These are phyloP conservation scores for Aspergillus pseudoglaucus DNA, from an alignment of 2,329 filamentous ascomycete genomes.

Conservation along the genomic window DNA sequence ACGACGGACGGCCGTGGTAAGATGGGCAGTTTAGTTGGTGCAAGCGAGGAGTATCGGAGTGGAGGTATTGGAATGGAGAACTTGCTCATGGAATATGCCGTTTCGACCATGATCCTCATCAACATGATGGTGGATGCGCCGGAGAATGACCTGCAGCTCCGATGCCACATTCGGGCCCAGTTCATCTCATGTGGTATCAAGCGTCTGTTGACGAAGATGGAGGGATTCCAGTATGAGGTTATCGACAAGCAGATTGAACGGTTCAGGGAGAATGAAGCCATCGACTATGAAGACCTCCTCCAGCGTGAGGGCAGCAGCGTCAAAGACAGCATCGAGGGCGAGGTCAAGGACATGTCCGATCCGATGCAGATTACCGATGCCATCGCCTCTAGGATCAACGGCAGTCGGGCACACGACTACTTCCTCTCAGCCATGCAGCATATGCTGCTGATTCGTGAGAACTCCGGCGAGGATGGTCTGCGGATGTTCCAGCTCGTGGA, in stretches of 20 bases:
- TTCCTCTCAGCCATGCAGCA: constrained; percentile 95
- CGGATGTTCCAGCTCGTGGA: constrained; percentile 97
- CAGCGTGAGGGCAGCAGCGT: constrained; percentile 86
- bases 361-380: constrained; percentile 90
- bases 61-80: constrained; percentile 99
- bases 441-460: constrained; percentile 83
- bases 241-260: constrained; percentile 97
- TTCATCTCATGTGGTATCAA: constrained; percentile 95
- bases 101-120: constrained; percentile 87
- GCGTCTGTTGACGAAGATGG: constrained; percentile 92
- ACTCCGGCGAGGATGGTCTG: constrained; percentile 82
- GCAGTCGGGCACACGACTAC: constrained; percentile 85
- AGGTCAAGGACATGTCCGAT: constrained; percentile 86
- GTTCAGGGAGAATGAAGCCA: constrained; percentile 88
- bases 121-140: constrained; percentile 95
- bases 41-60: constrained; percentile 90
- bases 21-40: constrained; percentile 96
- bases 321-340: constrained; percentile 77
- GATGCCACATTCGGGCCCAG: constrained; percentile 90
- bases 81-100: constrained; percentile 96
- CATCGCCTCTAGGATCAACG: constrained; percentile 76
- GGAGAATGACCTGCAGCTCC: constrained; percentile 78
- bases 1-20: constrained; percentile 95
- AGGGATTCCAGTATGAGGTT: constrained; percentile 93
- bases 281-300: constrained; percentile 96